Conservation (phyloP, 1,284 basidiomycete genomes). For the Pseudozyma pruni region DNA sequence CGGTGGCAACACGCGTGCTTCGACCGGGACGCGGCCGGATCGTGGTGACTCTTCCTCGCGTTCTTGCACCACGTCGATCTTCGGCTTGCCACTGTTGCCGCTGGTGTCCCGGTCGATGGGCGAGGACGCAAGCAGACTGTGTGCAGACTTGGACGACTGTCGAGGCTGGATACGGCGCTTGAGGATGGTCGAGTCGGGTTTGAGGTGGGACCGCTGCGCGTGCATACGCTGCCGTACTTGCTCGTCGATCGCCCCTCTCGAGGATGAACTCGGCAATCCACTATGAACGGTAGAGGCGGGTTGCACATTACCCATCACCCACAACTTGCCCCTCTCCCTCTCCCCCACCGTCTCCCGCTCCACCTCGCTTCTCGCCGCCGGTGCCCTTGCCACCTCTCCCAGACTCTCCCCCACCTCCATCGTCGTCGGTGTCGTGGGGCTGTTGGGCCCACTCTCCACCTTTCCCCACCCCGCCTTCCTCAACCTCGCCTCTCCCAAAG, state of each 20-base stretch:
- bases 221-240: conserved; percentile 15
- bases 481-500: conserved; percentile 15
- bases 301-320: conserved; percentile 46
- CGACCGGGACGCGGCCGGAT: not conserved
- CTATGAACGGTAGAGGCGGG: not conserved
- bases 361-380: conserved; percentile 1
- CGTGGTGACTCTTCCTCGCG: not conserved
- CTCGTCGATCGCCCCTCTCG: conserved; percentile 11
- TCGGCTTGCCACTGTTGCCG: no score
- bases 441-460: conserved; percentile 5
- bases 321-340: conserved; percentile 31
- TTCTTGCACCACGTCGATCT: no score
- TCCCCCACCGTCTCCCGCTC: conserved; percentile 35
- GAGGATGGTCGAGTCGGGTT: not conserved
- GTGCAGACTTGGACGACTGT: conserved; percentile 12
- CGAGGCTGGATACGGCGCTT: conserved; percentile 17
- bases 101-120: no score
- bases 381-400: conserved; percentile 14
- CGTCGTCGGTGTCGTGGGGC: conserved; percentile 3
- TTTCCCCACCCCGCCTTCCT: conserved; percentile 3
- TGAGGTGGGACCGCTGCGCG: not conserved
- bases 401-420: conserved; percentile 7
- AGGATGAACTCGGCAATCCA: not conserved
- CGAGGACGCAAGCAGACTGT: not conserved
- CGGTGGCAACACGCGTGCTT: conserved; percentile 1